Evolutionary conservation across 2,329 filamentous ascomycete genomes (phyloP).

Genomic region (Fonsecaea erecta): DNA sequence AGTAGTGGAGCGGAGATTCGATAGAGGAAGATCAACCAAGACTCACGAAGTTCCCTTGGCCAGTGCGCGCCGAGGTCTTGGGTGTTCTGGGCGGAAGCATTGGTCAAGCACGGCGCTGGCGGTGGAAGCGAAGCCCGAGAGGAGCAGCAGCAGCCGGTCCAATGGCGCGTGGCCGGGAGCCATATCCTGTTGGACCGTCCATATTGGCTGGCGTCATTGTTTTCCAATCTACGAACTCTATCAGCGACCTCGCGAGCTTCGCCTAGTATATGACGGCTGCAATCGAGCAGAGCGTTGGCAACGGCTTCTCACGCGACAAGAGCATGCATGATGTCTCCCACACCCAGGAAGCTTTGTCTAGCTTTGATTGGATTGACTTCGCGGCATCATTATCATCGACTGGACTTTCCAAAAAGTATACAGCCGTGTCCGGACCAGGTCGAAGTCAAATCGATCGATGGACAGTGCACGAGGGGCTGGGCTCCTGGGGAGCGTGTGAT

Average conservation of each 20-base stretch:
- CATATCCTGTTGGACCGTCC: neutral
- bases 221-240: neutral
- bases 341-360: too few relatives aligned
- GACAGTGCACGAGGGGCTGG: too few relatives aligned
- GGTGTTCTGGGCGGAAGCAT: slow-evolving; percentile 6
- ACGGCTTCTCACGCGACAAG: neutral
- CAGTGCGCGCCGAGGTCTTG: neutral
- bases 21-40: neutral
- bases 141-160: neutral
- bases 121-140: neutral
- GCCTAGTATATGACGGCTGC: neutral
- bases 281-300: too few relatives aligned
- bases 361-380: too few relatives aligned
- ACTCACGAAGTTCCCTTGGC: neutral
- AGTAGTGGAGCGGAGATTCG: slow-evolving; percentile 1
- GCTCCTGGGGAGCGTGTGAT: too few relatives aligned
- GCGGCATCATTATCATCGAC: too few relatives aligned
- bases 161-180: neutral
- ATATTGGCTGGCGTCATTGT: neutral
- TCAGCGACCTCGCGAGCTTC: neutral
- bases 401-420: too few relatives aligned
- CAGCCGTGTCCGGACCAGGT: too few relatives aligned
- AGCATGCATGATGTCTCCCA: neutral
- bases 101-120: slow-evolving; percentile 1
- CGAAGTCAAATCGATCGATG: too few relatives aligned